phyloP scores from a whole-genome alignment of 2,329 filamentous ascomycete genomes.

The Aspergillus quadrilineatus region DNA sequence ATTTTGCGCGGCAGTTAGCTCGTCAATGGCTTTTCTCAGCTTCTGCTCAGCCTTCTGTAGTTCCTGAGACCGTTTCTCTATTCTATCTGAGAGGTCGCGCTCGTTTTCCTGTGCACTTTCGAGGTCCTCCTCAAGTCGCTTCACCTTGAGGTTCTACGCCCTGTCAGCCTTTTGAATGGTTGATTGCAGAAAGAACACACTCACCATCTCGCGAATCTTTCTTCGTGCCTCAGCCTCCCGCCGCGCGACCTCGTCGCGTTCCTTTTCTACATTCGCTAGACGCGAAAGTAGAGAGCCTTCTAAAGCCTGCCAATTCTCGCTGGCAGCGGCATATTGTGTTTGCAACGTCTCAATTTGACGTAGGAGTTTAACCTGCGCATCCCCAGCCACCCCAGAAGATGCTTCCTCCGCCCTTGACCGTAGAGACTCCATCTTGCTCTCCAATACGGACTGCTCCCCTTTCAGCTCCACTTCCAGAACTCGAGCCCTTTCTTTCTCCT shows the following conservation, averaged over 20 bases:
- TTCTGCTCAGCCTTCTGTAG: slow-evolving; percentile 47
- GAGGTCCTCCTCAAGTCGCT: slow-evolving; percentile 77
- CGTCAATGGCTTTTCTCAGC: slow-evolving; percentile 55
- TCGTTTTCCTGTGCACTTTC: slow-evolving; percentile 58
- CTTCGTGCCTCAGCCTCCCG: slow-evolving; percentile 84
- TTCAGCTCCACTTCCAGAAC: slow-evolving; percentile 74
- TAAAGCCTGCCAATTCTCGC: slow-evolving; percentile 96
- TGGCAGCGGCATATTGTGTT: slow-evolving; percentile 89
- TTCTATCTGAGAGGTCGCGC: slow-evolving; percentile 50
- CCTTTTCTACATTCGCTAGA: slow-evolving; percentile 77
- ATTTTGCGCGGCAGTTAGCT: slow-evolving; percentile 58
- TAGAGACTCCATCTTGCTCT: slow-evolving; percentile 86
- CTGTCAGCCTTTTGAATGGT: slow-evolving; percentile 6
- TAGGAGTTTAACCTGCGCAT: slow-evolving; percentile 83
- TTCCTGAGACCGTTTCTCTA: slow-evolving; percentile 66
- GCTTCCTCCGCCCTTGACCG: slow-evolving; percentile 84
- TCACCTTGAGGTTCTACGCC: slow-evolving; percentile 61
- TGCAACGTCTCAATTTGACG: slow-evolving; percentile 94
- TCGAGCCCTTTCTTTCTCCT: slow-evolving; percentile 68
- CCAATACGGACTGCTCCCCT: slow-evolving; percentile 72
- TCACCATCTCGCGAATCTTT: slow-evolving; percentile 82
- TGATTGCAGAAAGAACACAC: slow-evolving; percentile 28
- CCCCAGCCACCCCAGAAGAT: slow-evolving; percentile 75
- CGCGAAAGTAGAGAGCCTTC: slow-evolving; percentile 80
- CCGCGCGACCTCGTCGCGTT: slow-evolving; percentile 79